Conservation (phyloP, 495 filamentous ascomycete genomes). For the Corynascus novoguineensis region DNA sequence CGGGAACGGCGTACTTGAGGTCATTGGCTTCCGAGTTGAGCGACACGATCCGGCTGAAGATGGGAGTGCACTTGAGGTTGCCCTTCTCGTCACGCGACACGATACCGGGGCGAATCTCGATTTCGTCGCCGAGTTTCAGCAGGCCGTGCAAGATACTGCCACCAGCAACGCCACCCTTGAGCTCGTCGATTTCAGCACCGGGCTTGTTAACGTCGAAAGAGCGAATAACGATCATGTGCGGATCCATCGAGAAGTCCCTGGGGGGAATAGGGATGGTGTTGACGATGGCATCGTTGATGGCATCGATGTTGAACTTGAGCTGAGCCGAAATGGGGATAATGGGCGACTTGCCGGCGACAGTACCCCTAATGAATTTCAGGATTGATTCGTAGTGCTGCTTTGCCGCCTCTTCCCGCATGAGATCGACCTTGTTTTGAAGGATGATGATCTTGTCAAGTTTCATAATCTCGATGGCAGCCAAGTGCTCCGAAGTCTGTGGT, state of each 20-base stretch:
- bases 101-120: slow-evolving; percentile 95
- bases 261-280: slow-evolving; percentile 86
- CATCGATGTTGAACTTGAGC: slow-evolving; percentile 99
- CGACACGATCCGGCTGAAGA: slow-evolving; percentile 89
- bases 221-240: slow-evolving; percentile 97
- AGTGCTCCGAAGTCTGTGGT: slow-evolving; percentile 97
- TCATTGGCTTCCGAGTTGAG: slow-evolving; percentile 98
- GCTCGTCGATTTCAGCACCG: slow-evolving; percentile 97
- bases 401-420: slow-evolving; percentile 91
- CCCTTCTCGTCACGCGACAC: slow-evolving; percentile 90
- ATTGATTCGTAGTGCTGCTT: slow-evolving; percentile 92
- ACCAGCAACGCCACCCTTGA: slow-evolving; percentile 98
- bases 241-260: slow-evolving; percentile 81
- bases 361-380: slow-evolving; percentile 94
- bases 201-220: slow-evolving; percentile 99
- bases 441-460: slow-evolving; percentile 98
- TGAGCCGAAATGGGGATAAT: slow-evolving; percentile 98
- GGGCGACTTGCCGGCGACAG: slow-evolving; percentile 89
- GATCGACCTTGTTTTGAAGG: slow-evolving; percentile 97
- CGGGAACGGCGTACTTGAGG: slow-evolving; percentile 93
- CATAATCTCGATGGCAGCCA: slow-evolving; percentile 99
- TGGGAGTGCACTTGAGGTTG: slow-evolving; percentile 90
- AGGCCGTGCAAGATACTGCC: slow-evolving; percentile 94
- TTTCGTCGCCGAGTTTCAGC: slow-evolving; percentile 91
- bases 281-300: slow-evolving; percentile 89